Percentiles rank a stretch among this genome's conserved stretches.
phyloP scores from a whole-genome alignment of 2,329 filamentous ascomycete genomes.

The Penicillium decumbens region DNA sequence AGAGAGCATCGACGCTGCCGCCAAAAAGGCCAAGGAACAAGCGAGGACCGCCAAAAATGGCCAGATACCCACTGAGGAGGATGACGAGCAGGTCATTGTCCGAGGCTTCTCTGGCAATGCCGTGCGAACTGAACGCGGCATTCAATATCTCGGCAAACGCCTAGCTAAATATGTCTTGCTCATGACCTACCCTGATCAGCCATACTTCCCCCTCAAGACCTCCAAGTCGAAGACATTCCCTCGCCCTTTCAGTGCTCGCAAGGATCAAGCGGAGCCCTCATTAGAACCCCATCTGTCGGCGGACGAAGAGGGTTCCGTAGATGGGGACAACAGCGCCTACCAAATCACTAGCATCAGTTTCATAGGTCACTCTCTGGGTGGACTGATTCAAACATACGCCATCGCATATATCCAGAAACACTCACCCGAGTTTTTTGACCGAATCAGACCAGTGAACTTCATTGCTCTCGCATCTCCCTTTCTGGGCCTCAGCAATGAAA shows the following conservation, averaged over 20 bases:
- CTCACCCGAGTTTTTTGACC: conserved; percentile 81
- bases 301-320: conserved; percentile 40
- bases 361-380: conserved; percentile 84
- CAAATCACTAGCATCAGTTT: conserved; percentile 93
- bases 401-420: conserved; percentile 96
- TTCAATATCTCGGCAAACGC: conserved; percentile 93
- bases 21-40: conserved; percentile 60
- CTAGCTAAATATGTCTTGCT: conserved; percentile 85
- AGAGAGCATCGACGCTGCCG: conserved; percentile 87
- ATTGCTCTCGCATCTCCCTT: conserved; percentile 83
- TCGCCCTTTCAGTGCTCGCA: conserved; percentile 45
- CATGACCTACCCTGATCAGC: conserved; percentile 91
- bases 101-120: conserved; percentile 86
- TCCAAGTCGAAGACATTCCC: conserved; percentile 48
- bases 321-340: conserved; percentile 57
- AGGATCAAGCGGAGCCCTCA: conserved; percentile 29
- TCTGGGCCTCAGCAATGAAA: conserved; percentile 90
- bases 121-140: conserved; percentile 85
- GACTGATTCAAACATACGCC: conserved; percentile 86
- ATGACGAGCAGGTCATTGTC: conserved; percentile 74
- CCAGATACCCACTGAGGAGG: conserved; percentile 37
- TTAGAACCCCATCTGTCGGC: conserved; percentile 31
- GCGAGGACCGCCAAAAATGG: conserved; percentile 54
- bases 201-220: conserved; percentile 66
- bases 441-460: conserved; percentile 85